Base-by-base conservation (phyloP, 163 green algal genomes). In the Prototheca stagnorum region DNA sequence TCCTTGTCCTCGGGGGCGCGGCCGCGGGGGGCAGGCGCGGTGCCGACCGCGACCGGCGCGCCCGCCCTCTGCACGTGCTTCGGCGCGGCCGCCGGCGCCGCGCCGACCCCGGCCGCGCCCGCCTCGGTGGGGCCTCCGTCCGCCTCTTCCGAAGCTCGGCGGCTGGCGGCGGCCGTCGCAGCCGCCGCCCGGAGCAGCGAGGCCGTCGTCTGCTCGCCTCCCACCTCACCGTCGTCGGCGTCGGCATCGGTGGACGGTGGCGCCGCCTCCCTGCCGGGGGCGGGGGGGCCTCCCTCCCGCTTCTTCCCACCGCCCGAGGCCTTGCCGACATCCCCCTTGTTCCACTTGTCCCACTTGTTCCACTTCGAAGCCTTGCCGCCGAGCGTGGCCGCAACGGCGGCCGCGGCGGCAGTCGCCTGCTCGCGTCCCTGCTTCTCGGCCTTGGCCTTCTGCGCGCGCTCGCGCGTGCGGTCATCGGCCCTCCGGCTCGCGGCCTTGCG, bases 401-500 rank as follows among this genome's bases (percentile, higher is more conserved):
- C 52, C 24, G 59, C 60, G 20, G 60, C 60, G 22, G 57, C 48
- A 23, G 29, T 33, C 12, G 49, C 61, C 44, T 62, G 56, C 46
- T 46, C 39, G 31, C 50, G 53, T 20, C 54, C 54, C 27, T 26
- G 25, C 16, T 62, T 35, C 52, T 67, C 57, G 12, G 51, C 56
- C 39, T 58, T 67, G 36, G 51, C 47, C 43, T 59, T 58, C 35
- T 70, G 51, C 4, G 57, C 56, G 1, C 44, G 43, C 40, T 70
- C 62, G 36, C 46, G 62, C 9, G 51, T 67, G 31, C 67, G 56
- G n/a, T 70, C 62, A 28, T 70, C 59, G 8, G 62, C 62, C 1
- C 36, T n/a, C 29, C 44, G 60, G 39, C 28, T 49, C 4, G 39
- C 46, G 12, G 74, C 72, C 49, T 70, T 45, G 54, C 69, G 73